A percentile compares a stretch with the other conserved stretches of the same genome.
Evolutionary conservation across 768 basidiomycete species (phyloP).

Genomic region (Panaeolus papilionaceus): DNA sequence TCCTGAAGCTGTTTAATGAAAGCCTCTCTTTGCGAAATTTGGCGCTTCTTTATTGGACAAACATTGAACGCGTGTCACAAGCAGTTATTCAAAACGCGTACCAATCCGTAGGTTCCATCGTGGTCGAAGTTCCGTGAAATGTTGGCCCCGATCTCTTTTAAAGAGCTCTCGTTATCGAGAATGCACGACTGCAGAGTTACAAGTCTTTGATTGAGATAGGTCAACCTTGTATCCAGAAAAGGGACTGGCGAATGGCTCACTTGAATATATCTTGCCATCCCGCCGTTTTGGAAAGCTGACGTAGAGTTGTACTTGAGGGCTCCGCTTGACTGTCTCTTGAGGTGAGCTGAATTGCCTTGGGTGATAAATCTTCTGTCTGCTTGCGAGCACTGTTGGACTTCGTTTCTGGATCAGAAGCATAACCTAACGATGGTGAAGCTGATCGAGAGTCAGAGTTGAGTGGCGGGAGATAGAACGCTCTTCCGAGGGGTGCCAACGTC

Average conservation of each 20-base stretch:
- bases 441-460: conserved; percentile 43
- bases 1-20: conserved; percentile 56
- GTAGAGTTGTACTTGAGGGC: not conserved
- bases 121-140: conserved; percentile 53
- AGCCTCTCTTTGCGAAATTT: conserved; percentile 69
- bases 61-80: conserved; percentile 25
- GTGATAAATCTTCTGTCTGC: not conserved
- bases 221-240: conserved; percentile 17
- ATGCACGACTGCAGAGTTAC: conserved; percentile 59
- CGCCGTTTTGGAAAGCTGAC: conserved; percentile 49
- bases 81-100: conserved; percentile 37
- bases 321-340: not conserved
- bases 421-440: conserved; percentile 65
- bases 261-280: conserved; percentile 74
- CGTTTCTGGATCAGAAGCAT: conserved; percentile 76
- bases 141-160: conserved; percentile 52
- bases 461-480: conserved; percentile 63
- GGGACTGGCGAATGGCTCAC: conserved; percentile 45
- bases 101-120: conserved; percentile 46
- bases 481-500: conserved; percentile 64
- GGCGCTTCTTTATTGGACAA: conserved; percentile 58
- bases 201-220: conserved; percentile 44
- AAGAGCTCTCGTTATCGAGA: conserved; percentile 53
- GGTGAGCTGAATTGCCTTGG: too few relatives aligned
- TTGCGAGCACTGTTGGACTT: conserved; percentile 49